Conservation (phyloP, 768 basidiomycete species). For the Macrolepiota albuminosa region DNA sequence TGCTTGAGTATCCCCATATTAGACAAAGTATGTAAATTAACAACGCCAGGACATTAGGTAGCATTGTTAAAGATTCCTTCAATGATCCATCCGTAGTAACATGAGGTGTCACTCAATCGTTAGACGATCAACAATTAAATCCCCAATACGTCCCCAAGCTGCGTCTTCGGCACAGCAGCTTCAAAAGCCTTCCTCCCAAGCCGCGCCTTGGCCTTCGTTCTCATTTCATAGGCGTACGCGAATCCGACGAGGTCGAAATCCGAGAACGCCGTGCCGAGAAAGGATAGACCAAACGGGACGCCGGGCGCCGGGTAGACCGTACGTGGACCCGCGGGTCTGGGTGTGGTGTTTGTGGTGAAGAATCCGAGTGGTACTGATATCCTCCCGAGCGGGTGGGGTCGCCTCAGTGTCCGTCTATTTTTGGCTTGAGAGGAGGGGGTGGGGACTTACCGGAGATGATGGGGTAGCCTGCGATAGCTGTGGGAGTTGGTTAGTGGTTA, state of each 20-base stretch:
- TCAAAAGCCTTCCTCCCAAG: neutral
- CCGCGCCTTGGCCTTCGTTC: conserved; percentile 43
- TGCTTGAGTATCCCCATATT: no score
- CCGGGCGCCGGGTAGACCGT: conserved; percentile 49
- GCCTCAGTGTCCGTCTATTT: neutral
- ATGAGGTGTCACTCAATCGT: no score
- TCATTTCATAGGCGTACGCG: conserved; percentile 64
- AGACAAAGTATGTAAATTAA: no score
- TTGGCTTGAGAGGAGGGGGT: no score
- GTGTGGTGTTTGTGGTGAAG: conserved; percentile 40
- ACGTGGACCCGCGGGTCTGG: conserved; percentile 30
- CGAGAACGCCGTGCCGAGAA: conserved; percentile 57
- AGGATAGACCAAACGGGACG: conserved; percentile 57
- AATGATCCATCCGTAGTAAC: no score
- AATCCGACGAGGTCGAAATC: conserved; percentile 53
- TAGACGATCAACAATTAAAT: no score
- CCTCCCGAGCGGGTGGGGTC: no score
- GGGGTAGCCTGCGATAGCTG: conserved; percentile 62
- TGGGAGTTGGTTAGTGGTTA: neutral
- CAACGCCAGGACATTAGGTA: no score
- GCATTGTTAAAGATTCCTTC: no score
- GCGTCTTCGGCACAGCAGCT: neutral
- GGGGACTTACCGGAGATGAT: conserved; percentile 48
- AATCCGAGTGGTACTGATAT: conserved; percentile 54
- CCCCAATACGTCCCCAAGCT: neutral